Evolutionary conservation across 306 rosid genomes (phyloP).

Genomic region (Cyamopsis tetragonoloba): DNA sequence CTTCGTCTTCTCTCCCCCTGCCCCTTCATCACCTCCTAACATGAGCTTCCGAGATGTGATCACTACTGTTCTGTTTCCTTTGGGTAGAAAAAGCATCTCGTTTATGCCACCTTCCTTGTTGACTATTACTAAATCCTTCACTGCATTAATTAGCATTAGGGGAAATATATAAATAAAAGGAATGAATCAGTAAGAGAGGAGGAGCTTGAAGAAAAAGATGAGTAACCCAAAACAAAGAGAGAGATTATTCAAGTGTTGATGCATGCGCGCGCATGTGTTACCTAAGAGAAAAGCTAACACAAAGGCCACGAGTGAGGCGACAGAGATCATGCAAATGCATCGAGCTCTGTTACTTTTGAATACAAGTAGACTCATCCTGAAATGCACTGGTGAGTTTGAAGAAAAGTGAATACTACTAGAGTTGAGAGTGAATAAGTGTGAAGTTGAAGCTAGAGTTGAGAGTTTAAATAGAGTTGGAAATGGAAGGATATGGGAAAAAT

Average conservation of each 20-base stretch:
- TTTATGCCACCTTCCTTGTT: conserved; percentile 16
- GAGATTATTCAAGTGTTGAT: no score
- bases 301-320: conserved; percentile 17
- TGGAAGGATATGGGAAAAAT: background rate
- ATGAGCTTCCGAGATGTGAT: conserved; percentile 31
- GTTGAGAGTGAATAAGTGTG: background rate
- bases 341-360: background rate
- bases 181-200: no score
- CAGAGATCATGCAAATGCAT: conserved; percentile 15
- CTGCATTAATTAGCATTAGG: no score
- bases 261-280: no score
- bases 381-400: background rate
- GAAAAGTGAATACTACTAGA: no score
- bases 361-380: conserved; percentile 24
- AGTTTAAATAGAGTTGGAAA: background rate
- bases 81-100: conserved; percentile 10
- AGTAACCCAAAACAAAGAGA: no score
- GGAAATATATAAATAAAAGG: no score
- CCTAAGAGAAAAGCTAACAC: conserved; percentile 30
- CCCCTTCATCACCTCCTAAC: conserved; percentile 18
- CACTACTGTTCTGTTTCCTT: conserved; percentile 20
- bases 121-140: background rate
- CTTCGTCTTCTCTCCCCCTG: no score
- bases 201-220: no score
- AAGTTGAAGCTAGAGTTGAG: background rate